Conservation (phyloP, 306 rosid genomes). For the Lathyrus tuberosus region DNA sequence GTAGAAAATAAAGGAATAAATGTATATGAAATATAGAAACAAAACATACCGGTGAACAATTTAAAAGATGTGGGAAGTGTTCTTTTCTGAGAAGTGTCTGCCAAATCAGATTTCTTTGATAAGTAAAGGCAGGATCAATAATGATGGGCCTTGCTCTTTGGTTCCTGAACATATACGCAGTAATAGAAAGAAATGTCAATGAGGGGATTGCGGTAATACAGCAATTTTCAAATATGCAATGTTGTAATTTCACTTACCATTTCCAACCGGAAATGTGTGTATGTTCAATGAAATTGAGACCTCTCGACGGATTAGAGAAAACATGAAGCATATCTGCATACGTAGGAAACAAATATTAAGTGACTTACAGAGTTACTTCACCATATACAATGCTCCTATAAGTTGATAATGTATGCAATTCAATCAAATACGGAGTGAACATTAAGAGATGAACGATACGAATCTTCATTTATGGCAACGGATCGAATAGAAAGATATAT, state of each 20-base stretch:
- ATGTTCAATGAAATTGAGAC: conserved; percentile 85
- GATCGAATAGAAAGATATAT: conserved; percentile 12
- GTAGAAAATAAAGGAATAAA: conserved; percentile 6
- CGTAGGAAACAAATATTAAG: conserved; percentile 37
- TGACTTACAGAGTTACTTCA: conserved; percentile 19
- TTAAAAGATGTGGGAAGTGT: conserved; percentile 74
- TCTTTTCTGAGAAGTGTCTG: conserved; percentile 79
- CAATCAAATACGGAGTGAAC: background rate
- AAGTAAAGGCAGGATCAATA: conserved; percentile 58
- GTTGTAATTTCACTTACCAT: conserved; percentile 60
- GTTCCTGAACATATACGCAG: conserved; percentile 57
- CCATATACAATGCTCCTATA: conserved; percentile 8
- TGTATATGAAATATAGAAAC: background rate
- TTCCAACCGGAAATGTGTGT: conserved; percentile 80
- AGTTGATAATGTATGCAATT: background rate
- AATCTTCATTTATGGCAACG: conserved; percentile 22
- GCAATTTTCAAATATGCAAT: background rate
- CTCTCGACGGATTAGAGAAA: conserved; percentile 80
- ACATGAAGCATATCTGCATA: conserved; percentile 86
- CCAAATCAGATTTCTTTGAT: conserved; percentile 75
- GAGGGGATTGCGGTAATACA: background rate
- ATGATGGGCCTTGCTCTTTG: conserved; percentile 93
- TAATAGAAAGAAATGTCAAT: conserved; percentile 28
- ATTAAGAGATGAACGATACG: conserved; percentile 5
- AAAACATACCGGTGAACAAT: conserved; percentile 73